Conservation (phyloP, 306 rosid species). For the Malus domestica region DNA sequence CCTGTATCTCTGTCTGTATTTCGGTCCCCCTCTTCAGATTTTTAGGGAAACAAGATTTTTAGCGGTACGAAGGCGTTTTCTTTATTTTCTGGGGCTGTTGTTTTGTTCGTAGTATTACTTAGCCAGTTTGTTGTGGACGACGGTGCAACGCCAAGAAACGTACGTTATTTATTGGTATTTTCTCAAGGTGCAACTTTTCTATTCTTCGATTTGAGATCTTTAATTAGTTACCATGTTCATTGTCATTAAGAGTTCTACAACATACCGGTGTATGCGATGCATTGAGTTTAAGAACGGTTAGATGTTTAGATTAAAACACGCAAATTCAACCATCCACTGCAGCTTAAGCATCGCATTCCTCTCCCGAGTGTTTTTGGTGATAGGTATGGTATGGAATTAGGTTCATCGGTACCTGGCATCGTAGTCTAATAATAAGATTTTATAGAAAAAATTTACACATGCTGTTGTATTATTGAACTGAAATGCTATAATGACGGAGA, state of each 20-base stretch:
- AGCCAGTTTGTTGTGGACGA: conserved; percentile 4
- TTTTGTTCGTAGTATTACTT: neutral
- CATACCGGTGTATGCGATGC: neutral
- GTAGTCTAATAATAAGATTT: no score
- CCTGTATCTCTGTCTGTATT: neutral
- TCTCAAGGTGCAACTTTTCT: neutral
- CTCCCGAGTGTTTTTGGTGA: neutral
- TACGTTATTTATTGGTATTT: neutral
- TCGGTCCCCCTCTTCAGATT: neutral
- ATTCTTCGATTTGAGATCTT: neutral
- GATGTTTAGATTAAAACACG: neutral
- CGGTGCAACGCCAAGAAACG: conserved; percentile 8
- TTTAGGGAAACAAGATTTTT: neutral
- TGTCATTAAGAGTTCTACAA: neutral
- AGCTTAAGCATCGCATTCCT: neutral
- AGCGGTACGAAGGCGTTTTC: neutral
- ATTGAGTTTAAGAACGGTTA: neutral
- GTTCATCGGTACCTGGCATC: neutral
- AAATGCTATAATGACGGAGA: accelerated
- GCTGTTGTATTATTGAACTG: no score
- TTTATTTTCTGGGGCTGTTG: conserved; percentile 8
- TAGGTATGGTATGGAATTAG: neutral
- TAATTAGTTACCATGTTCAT: no score
- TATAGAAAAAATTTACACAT: no score
- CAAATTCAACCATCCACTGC: neutral